Conservation (phyloP, 148 eudicot genomes). For the Vaccinium darrowii region DNA sequence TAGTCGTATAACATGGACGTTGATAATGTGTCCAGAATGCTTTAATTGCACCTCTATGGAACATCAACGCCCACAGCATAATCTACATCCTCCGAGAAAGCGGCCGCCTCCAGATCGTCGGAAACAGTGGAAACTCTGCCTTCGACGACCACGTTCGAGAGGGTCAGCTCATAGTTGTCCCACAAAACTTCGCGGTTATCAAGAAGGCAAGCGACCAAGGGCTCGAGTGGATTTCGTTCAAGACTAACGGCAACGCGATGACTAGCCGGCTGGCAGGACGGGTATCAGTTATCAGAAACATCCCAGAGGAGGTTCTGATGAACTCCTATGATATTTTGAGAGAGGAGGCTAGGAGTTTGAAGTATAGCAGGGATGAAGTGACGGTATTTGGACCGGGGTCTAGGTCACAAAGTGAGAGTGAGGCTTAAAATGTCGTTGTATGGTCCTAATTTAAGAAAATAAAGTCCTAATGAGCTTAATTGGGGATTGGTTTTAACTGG, state of each 20-base stretch:
- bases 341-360: conserved; percentile 51
- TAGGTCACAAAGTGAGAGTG: neutral
- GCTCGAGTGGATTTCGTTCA: conserved; percentile 55
- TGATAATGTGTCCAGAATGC: conserved; percentile 40
- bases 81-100: conserved; percentile 45
- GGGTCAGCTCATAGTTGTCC: conserved; percentile 60
- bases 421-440: neutral
- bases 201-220: conserved; percentile 53
- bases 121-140: conserved; percentile 33
- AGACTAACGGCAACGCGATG: conserved; percentile 45
- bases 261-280: conserved; percentile 41
- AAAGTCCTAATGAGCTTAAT: neutral
- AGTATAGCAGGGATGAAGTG: conserved; percentile 41
- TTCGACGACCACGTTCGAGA: conserved; percentile 45
- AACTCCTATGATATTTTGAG: conserved; percentile 42
- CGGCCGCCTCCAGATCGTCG: conserved; percentile 48
- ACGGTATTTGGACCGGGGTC: conserved; percentile 33
- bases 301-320: conserved; percentile 53
- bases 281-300: conserved; percentile 39
- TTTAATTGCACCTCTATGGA: conserved; percentile 56
- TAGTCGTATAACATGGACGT: neutral
- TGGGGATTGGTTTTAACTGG: too few species aligned
- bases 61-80: conserved; percentile 52
- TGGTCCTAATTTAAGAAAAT: neutral
- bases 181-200: conserved; percentile 53